phyloP scores from a whole-genome alignment of 2,329 filamentous ascomycete species.

The Colletotrichum limetticola region DNA sequence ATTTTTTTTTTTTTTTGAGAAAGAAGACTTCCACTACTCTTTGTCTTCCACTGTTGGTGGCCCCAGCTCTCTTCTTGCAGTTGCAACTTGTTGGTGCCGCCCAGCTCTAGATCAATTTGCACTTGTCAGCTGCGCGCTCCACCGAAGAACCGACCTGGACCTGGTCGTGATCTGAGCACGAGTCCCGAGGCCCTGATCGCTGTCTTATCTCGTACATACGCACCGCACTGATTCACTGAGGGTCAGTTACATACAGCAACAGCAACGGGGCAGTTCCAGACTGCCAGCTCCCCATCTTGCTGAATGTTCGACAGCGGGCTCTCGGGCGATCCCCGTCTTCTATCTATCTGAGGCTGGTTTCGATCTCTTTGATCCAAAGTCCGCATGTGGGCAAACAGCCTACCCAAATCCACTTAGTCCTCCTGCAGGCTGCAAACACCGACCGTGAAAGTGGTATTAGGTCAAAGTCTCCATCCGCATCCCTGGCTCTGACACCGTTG shows the following conservation, averaged over 20 bases:
- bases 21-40: background rate
- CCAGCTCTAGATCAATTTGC: background rate
- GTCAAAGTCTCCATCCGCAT: background rate
- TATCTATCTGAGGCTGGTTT: background rate
- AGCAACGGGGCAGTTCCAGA: too few relatives aligned
- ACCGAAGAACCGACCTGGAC: background rate
- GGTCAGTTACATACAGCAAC: background rate
- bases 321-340: slow-evolving; percentile 16
- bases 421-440: background rate
- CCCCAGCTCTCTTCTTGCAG: background rate
- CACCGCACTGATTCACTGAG: slow-evolving; percentile 1
- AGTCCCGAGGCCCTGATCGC: slow-evolving; percentile 27
- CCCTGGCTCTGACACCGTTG: background rate
- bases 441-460: background rate
- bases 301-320: background rate
- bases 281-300: background rate
- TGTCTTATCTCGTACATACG: slow-evolving; percentile 3
- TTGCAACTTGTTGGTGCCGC: too few relatives aligned
- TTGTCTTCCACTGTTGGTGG: background rate
- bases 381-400: background rate
- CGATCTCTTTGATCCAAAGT: background rate
- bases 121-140: background rate
- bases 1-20: background rate
- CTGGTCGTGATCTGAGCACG: slow-evolving; percentile 21
- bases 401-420: background rate